These are phyloP conservation scores for Isatis lusitanica DNA, from an alignment of 441 rosid genomes.

Conservation along the genomic window DNA sequence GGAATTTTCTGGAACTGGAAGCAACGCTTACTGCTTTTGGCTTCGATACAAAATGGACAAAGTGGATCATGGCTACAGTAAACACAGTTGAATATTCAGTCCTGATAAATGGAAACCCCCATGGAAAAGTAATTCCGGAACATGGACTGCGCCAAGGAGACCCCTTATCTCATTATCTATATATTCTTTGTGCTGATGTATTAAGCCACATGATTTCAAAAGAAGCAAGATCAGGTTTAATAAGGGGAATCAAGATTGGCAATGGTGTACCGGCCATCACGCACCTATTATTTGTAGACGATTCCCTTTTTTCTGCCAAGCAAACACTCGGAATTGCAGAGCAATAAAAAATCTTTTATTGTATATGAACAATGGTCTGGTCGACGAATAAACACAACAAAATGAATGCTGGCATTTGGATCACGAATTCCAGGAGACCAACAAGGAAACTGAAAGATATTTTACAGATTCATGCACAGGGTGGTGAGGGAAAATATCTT, in stretches of 20 bases:
- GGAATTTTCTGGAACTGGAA: too few species aligned
- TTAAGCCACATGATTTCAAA: too few species aligned
- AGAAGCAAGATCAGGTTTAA: too few species aligned
- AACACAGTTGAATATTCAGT: too few species aligned
- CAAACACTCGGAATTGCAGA: background rate
- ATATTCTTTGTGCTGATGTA: too few species aligned
- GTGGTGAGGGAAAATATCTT: background rate
- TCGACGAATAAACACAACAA: background rate
- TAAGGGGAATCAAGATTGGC: background rate
- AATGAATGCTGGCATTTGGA: background rate
- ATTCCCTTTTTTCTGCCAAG: background rate
- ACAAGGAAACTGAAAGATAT: background rate
- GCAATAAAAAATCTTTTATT: background rate
- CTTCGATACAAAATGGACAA: too few species aligned
- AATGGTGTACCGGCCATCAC: background rate
- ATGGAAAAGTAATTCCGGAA: too few species aligned
- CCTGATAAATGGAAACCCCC: too few species aligned
- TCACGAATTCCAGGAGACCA: background rate
- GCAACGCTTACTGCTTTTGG: too few species aligned
- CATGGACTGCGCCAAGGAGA: too few species aligned
- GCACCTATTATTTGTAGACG: background rate
- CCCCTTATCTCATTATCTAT: too few species aligned
- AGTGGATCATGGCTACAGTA: too few species aligned
- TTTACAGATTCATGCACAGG: background rate
- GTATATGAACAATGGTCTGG: background rate